Percentiles rank a stretch among this genome's conserved stretches.
Conservation (phyloP, 2,329 filamentous ascomycete species). For the Fusarium verticillioides region DNA sequence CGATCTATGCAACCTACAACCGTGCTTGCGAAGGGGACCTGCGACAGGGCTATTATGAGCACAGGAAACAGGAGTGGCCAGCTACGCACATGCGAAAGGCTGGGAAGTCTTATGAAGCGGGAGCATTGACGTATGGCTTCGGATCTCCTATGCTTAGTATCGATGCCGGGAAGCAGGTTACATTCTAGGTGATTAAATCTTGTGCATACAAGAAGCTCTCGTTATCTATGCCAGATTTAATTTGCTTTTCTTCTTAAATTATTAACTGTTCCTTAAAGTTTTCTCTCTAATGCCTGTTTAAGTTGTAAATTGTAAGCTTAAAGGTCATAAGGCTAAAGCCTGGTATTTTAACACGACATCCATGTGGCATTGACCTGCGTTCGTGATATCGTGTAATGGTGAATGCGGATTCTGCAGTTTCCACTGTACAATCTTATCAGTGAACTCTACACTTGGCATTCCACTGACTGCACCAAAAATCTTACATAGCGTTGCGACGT, state of each 20-base stretch:
- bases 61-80: background rate
- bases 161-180: background rate
- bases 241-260: too few relatives aligned
- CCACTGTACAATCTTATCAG: rapidly evolving
- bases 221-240: too few relatives aligned
- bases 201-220: too few relatives aligned
- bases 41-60: background rate
- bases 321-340: too few relatives aligned
- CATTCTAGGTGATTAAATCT: background rate
- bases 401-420: background rate
- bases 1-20: background rate
- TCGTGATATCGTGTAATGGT: background rate
- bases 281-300: too few relatives aligned
- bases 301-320: too few relatives aligned
- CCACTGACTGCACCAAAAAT: too few relatives aligned
- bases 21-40: background rate
- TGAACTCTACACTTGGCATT: background rate
- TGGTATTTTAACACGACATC: rapidly evolving
- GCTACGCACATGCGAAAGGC: constrained; percentile 1
- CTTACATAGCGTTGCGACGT: background rate
- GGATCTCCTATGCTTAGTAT: constrained; percentile 1
- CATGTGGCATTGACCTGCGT: background rate
- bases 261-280: too few relatives aligned
- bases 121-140: background rate
- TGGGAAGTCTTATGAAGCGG: background rate